Base-by-base conservation (phyloP, 176 grass and related monocot species). In the Carex littledalei region DNA sequence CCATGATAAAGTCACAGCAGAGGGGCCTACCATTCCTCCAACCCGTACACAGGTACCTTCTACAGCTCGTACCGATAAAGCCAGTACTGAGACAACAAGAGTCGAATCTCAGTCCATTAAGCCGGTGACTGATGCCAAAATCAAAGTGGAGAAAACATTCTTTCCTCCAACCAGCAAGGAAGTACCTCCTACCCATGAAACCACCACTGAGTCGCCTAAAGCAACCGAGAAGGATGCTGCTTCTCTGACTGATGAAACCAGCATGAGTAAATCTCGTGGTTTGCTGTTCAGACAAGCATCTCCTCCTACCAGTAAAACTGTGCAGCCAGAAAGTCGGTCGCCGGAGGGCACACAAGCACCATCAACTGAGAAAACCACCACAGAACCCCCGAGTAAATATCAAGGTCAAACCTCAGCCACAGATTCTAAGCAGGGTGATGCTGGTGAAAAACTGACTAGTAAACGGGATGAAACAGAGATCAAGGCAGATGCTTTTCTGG, bases 131-230 rank as follows among this genome's bases (percentile, higher is more conserved):
- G 78, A 74, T 21, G 47, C 53, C 72, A 22, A 41, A 45, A 62
- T 58, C 5, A 39, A 39, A 39, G 5, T 39, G 37, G 37, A 39
- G 37, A 6, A 39, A 39, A 39, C 5, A 39, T 39, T 39, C 4
- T 39, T 39, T 39, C 37, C 37, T 39, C 37, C 37, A 39, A 39
- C 4, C 37, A 39, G 37, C 5, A 39, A 39, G 37, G 37, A 39
- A 39, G 37, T 39, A 39, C 37, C 37, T 39, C 37, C 37, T 39
- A 6, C 37, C 37, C 37, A 39, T 39, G 37, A 39, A 39, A 39
- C 41, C 66, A 84, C 81, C 34, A 88, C 53, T 59, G 85, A 61
- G 61, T 22, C 37, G 45, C 35, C 68, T 32, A 78, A 63, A 69
- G 60, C 63, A 26, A 75, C 22, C 59, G 37, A 32, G 43, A 74